These are phyloP conservation scores for Rhizopus microsporus DNA, from an alignment of 371 early-diverging fungal genomes.

Conservation along the genomic window DNA sequence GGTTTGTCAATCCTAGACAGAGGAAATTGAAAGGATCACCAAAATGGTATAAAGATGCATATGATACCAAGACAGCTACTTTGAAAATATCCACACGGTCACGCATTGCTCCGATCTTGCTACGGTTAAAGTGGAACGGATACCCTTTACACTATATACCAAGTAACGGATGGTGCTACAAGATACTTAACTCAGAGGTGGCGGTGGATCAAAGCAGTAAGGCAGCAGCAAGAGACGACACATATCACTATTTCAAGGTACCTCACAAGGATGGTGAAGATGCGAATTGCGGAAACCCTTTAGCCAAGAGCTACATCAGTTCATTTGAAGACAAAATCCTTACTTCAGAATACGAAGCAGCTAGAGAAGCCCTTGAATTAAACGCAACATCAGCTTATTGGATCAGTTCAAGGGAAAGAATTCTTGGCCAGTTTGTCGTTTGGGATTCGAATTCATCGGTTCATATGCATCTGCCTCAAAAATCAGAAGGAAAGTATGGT, in stretches of 20 bases:
- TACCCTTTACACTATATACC: slow-evolving; percentile 76
- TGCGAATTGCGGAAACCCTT: slow-evolving; percentile 84
- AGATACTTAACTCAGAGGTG: slow-evolving; percentile 39
- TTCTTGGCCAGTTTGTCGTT: slow-evolving; percentile 85
- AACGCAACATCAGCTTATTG: slow-evolving; percentile 91
- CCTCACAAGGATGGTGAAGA: slow-evolving; percentile 90
- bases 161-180: slow-evolving; percentile 82
- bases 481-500: slow-evolving; percentile 52
- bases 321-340: slow-evolving; percentile 83
- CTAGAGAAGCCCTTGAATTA: slow-evolving; percentile 79
- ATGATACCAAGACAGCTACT: slow-evolving; percentile 55
- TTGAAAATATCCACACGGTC: slow-evolving; percentile 73
- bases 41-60: slow-evolving; percentile 86
- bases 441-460: slow-evolving; percentile 56
- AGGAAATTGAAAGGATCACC: slow-evolving; percentile 73
- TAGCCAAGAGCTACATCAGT: slow-evolving; percentile 78
- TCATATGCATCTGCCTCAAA: slow-evolving; percentile 50
- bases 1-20: slow-evolving; percentile 61
- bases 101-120: slow-evolving; percentile 78
- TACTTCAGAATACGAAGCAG: slow-evolving; percentile 67
- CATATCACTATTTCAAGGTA: slow-evolving; percentile 67
- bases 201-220: slow-evolving; percentile 13
- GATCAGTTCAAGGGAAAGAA: slow-evolving; percentile 85
- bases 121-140: slow-evolving; percentile 84
- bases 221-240: slow-evolving; percentile 32